These are phyloP conservation scores for Domatiomyces catenatus DNA, from an alignment of 2,329 filamentous ascomycete genomes.

Conservation along the genomic window DNA sequence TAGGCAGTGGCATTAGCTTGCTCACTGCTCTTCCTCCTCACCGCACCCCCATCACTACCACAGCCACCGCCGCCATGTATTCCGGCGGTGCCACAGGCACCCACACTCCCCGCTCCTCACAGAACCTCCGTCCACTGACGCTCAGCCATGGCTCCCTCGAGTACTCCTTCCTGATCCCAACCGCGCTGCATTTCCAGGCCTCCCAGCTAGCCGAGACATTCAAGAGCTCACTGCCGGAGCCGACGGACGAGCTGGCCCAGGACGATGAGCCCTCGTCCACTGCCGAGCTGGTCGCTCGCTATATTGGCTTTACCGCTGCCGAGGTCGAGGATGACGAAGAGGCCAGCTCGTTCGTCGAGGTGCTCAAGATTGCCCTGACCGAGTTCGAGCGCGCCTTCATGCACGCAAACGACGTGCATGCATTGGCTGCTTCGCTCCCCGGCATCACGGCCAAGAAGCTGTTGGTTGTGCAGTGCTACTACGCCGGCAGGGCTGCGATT, in stretches of 20 bases:
- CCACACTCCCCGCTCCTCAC: constrained; percentile 85
- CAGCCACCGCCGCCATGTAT: constrained; percentile 13
- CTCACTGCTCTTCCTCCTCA: constrained; percentile 10
- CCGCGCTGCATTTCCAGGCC: constrained; percentile 88
- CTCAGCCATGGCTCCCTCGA: constrained; percentile 90
- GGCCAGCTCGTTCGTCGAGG: constrained; percentile 78
- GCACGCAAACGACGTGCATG: constrained; percentile 90
- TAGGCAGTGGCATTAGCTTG: constrained; percentile 18
- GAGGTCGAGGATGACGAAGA: constrained; percentile 84
- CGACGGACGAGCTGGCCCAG: constrained; percentile 92
- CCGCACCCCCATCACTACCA: background rate
- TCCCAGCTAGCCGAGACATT: constrained; percentile 89
- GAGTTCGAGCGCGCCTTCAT: constrained; percentile 95
- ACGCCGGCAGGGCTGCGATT: constrained; percentile 66
- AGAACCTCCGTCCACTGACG: constrained; percentile 80
- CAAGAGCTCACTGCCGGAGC: constrained; percentile 64
- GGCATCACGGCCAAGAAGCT: constrained; percentile 91
- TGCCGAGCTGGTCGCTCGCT: constrained; percentile 79
- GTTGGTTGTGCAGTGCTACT: constrained; percentile 79
- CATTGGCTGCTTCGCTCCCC: constrained; percentile 66
- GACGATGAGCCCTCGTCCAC: constrained; percentile 98
- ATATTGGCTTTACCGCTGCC: constrained; percentile 74
- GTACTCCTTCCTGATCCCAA: constrained; percentile 88
- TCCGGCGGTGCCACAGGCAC: constrained; percentile 59
- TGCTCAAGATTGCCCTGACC: constrained; percentile 79